Evolutionary conservation across 352 stramenopile genomes (phyloP).

Genomic region (Globisporangium iwayamae): DNA sequence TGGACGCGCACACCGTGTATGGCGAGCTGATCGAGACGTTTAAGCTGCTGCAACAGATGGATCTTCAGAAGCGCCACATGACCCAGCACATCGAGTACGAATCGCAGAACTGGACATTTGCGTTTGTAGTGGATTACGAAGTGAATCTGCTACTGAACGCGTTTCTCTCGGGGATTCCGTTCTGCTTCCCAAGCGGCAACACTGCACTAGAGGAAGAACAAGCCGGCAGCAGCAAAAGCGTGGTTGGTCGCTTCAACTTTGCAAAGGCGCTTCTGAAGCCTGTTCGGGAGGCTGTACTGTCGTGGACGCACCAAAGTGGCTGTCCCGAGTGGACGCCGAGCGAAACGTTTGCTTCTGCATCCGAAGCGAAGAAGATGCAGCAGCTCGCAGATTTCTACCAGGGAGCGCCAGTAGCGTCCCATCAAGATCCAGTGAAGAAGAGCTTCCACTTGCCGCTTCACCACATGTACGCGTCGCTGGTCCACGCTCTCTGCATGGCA

Average conservation of each 20-base stretch:
- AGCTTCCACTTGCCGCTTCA: constrained; percentile 79
- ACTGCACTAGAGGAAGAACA: constrained; percentile 12
- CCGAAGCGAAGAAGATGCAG: constrained; percentile 19
- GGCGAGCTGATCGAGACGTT: constrained; percentile 55
- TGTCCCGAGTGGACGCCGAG: constrained; percentile 24
- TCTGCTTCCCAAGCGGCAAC: constrained; percentile 35
- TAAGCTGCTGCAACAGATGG: constrained; percentile 73
- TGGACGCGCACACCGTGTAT: constrained; percentile 47
- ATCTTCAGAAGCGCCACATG: constrained; percentile 67
- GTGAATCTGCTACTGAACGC: constrained; percentile 70
- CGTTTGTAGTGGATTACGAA: constrained; percentile 83
- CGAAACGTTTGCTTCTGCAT: constrained; percentile 10
- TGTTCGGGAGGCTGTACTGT: constrained; percentile 24
- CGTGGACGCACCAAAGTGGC: constrained; percentile 38
- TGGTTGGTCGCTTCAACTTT: constrained; percentile 27
- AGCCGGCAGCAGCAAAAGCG: constrained; percentile 20
- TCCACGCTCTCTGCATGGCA: constrained; percentile 48
- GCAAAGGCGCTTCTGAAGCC: constrained; percentile 46
- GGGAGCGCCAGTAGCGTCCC: constrained; percentile 16
- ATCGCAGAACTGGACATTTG: constrained; percentile 79
- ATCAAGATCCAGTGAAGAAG: constrained; percentile 34
- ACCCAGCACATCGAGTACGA: constrained; percentile 79
- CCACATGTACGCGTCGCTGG: constrained; percentile 64
- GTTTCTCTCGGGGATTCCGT: constrained; percentile 55
- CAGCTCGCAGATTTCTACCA: constrained; percentile 41